Evolutionary conservation across 75 land plant genomes (phyloP), one percentile per base, ranked within the genome.

Genomic region (Larix kaempferi): DNA sequence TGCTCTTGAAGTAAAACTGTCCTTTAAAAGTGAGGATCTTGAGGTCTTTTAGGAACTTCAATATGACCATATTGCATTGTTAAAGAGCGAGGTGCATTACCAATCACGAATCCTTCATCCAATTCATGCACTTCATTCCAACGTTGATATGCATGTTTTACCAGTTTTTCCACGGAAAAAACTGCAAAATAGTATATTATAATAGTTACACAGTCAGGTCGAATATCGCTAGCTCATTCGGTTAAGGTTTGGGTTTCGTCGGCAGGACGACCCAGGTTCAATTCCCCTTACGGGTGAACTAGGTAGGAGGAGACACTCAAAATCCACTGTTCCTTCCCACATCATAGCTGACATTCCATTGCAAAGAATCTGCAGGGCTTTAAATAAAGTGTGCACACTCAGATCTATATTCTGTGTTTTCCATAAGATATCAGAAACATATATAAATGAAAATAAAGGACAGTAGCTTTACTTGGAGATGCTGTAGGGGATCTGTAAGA

Each of bases 331-430:
- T 23, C 73, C 86, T 56, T 95, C 98, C 98, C 98, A 95, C 96
- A 93, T 95, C 75, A 91, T 95, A 76, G 87, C 90, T 63, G 98
- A 93, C 96, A 95, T 93, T 26, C 96, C 96, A 80, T 84, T 88
- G 73, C 98, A 96, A 72, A 95, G 88, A 56, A 91, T 84, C 98
- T 95, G 90, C 78, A 84, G 6, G 29, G 29, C 41, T 69, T 39
- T 69, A 39, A 21, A 69, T 19, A 69, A 10, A 69, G 41, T 49
- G 49, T 44, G 35, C 0, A 35, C 21, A 17, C 35, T 65, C 54
- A 69, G 33, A 69, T 41, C 73, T 69, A 4, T 37, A 3, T 41
- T 23, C 11, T 49, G 54, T 11, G 12, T 49, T 49, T 49, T 49
- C 54, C n/a, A 12, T 69, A 39, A 6, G 49, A 19, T 69, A 69